phyloP scores from a whole-genome alignment of 768 basidiomycete species.

The Suillus subluteus region DNA sequence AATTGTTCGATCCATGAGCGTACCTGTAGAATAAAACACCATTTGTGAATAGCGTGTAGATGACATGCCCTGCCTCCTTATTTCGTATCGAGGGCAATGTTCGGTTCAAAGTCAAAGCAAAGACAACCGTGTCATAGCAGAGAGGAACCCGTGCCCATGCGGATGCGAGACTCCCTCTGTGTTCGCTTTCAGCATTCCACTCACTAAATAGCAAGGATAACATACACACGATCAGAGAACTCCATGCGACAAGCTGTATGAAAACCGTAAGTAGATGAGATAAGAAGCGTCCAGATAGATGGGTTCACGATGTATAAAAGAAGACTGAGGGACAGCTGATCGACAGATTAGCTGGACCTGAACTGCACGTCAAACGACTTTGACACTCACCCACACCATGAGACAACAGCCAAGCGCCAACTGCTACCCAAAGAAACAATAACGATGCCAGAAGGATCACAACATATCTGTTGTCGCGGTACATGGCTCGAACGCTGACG shows the following conservation, averaged over 20 bases:
- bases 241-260: slow-evolving; percentile 46
- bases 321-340: slow-evolving; percentile 20
- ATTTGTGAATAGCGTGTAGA: slow-evolving; percentile 31
- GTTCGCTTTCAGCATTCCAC: neutral
- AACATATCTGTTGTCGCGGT: slow-evolving; percentile 14
- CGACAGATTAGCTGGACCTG: slow-evolving; percentile 4
- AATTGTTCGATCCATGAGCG: neutral
- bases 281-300: slow-evolving; percentile 26
- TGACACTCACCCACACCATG: slow-evolving; percentile 49
- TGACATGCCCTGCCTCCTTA: slow-evolving; percentile 22
- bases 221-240: slow-evolving; percentile 30
- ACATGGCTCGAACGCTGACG: slow-evolving; percentile 25
- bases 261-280: neutral
- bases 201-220: neutral
- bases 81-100: slow-evolving; percentile 29
- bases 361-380: neutral
- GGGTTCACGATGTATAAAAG: slow-evolving; percentile 17
- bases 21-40: slow-evolving; percentile 42
- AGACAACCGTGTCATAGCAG: slow-evolving; percentile 40
- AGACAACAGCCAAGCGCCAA: slow-evolving; percentile 59
- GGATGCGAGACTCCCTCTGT: slow-evolving; percentile 30
- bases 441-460: slow-evolving; percentile 27
- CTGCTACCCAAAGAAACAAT: slow-evolving; percentile 44
- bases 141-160: slow-evolving; percentile 47
- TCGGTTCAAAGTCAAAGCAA: slow-evolving; percentile 37